Evolutionary conservation across 2,329 filamentous ascomycete genomes (phyloP), one percentile per base, ranked within the genome.

Genomic region (Colletotrichum theobromicola): DNA sequence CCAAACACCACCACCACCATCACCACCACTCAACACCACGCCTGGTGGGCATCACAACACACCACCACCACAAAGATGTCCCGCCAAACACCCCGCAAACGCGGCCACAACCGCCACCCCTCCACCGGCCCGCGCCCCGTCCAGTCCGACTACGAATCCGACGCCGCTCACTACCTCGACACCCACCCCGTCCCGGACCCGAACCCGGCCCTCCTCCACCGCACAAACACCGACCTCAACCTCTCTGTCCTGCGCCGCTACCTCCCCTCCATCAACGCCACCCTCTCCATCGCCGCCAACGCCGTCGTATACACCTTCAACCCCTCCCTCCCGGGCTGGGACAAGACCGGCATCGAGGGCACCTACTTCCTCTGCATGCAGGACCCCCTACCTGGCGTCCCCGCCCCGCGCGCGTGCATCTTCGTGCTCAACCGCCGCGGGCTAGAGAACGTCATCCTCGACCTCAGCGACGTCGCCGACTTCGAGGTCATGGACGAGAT

Each of bases 191-290:
- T 83, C 79, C 74, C 84, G 79, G 75, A 81, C 77, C 77, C 86
- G 83, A 42, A 89, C 85, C 80, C 88, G 84, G 66, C 90, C 87
- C 77, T 90, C 86, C 85, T 90, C 84, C 87, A 68, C 82, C 93
- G 94, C 77, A 93, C 93, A 76, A 97, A 96, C 83, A 94, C 93
- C 70, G 93, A 97, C 78, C 92, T 98, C 80, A 98, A 98, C 86
- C 89, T 98, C 77, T 89, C 91, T 63, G 96, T 98, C 50, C 89
- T 98, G 42, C 92, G 90, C 74, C 94, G 95, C 78, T 94, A 98
- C 85, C 91, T 95, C 73, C 94, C 95, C 35, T 89, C 91, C 72
- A 91, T 98, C 77, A 87, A 88, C 73, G 86, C 89, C 67, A 95
- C 98, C 81, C 88, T 95, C 77, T 93, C 94, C 76, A 93, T 97